These are phyloP conservation scores for Marchantia polymorpha DNA, from an alignment of 225 moss, liverwort and hornwort species.

Conservation along the genomic window DNA sequence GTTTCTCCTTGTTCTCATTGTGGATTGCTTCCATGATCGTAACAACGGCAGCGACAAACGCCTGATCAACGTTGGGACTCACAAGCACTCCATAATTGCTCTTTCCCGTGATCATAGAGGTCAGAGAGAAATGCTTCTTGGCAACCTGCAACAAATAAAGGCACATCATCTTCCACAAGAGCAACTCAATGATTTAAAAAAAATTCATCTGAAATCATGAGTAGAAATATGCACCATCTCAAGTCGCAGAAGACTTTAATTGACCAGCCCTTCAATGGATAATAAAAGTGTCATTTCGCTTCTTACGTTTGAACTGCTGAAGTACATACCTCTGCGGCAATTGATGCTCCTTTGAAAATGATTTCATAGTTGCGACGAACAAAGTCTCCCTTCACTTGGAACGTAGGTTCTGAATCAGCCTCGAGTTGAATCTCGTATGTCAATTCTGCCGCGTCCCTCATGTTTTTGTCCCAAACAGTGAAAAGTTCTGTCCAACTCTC, in stretches of 20 bases:
- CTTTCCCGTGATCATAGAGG: constrained; percentile 15
- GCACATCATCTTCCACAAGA: not conserved
- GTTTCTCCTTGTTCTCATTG: constrained; percentile 11
- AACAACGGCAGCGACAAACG: constrained; percentile 22
- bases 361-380: constrained; percentile 30
- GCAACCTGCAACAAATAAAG: constrained; percentile 12
- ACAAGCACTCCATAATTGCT: constrained; percentile 39
- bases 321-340: constrained; percentile 35
- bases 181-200: not conserved
- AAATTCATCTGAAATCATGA: not conserved
- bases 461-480: constrained; percentile 10
- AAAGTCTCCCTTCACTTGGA: constrained; percentile 35
- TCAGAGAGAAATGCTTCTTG: constrained; percentile 24
- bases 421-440: constrained; percentile 9
- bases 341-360: constrained; percentile 12
- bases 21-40: constrained; percentile 26
- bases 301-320: no score
- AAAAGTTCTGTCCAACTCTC: constrained; percentile 11
- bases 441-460: constrained; percentile 15
- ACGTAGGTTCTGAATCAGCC: constrained; percentile 7
- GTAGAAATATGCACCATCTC: not conserved
- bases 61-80: constrained; percentile 21
- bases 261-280: not conserved
- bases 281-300: no score
- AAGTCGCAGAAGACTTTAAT: not conserved